Evolutionary conservation across 257 asterid genomes (phyloP).

Genomic region (Nicotiana benthamiana): DNA sequence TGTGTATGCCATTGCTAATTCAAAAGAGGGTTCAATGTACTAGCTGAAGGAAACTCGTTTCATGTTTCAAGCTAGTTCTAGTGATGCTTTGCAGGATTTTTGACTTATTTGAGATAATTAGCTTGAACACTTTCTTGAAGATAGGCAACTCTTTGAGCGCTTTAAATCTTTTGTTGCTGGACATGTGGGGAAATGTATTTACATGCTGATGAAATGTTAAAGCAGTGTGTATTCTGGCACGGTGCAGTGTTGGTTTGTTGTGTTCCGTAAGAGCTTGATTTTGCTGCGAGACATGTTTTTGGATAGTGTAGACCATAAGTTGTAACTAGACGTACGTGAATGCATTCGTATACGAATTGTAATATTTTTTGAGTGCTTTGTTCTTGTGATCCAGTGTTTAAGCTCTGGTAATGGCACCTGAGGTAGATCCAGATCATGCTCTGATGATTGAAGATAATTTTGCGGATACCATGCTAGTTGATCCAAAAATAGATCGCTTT

Average conservation of each 20-base stretch:
- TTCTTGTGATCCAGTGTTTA: slow-evolving; percentile 14
- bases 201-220: not conserved
- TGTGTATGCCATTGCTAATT: not conserved
- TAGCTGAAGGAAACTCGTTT: not conserved
- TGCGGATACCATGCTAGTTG: slow-evolving; percentile 29
- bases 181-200: not conserved
- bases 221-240: not conserved
- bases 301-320: not conserved
- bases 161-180: not conserved
- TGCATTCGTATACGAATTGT: not conserved
- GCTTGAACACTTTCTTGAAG: not conserved
- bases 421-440: slow-evolving; percentile 35
- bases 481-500: slow-evolving; percentile 56
- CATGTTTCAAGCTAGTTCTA: not conserved
- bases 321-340: not conserved
- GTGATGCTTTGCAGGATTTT: not conserved
- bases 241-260: not conserved
- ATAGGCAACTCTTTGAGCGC: not conserved
- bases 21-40: not conserved
- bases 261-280: not conserved
- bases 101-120: not conserved
- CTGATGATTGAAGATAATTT: slow-evolving; percentile 45
- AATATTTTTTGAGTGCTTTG: not conserved
- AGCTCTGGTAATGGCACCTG: slow-evolving; percentile 42
- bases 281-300: not conserved